phyloP scores from a whole-genome alignment of 2,329 filamentous ascomycete genomes.

The Aspergillus flavus region DNA sequence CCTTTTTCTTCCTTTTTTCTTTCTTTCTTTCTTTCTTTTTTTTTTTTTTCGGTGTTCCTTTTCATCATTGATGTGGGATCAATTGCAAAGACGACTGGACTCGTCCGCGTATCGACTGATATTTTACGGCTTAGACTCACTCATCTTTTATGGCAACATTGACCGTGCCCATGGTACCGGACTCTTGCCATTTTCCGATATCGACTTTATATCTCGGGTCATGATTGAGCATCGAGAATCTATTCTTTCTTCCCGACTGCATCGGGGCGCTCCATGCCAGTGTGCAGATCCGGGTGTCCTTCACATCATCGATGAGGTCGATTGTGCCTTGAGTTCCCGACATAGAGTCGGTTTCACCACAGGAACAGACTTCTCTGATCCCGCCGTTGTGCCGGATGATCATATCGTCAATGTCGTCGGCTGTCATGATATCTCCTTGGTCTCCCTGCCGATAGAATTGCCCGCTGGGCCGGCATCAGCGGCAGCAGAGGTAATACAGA shows the following conservation, averaged over 20 bases:
- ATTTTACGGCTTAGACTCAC: background rate
- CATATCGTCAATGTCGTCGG: conserved; percentile 19
- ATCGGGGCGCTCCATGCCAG: conserved; percentile 17
- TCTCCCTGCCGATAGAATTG: conserved; percentile 16
- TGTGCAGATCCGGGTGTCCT: conserved; percentile 14
- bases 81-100: background rate
- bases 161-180: conserved; percentile 14
- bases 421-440: conserved; percentile 12
- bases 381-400: conserved; percentile 18
- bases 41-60: background rate
- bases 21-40: background rate
- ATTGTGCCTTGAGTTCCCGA: conserved; percentile 12
- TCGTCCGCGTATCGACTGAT: background rate
- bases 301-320: conserved; percentile 18
- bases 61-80: background rate
- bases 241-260: conserved; percentile 12
- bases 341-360: conserved; percentile 10
- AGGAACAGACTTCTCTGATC: conserved; percentile 12
- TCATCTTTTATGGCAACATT: conserved; percentile 9
- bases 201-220: conserved; percentile 12
- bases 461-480: conserved; percentile 8
- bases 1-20: background rate
- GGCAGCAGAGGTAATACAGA: background rate
- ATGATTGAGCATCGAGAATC: conserved; percentile 10
- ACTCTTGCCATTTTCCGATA: conserved; percentile 14